Percentiles rank a stretch among this genome's conserved stretches.
These are phyloP conservation scores for Xanthoconium purpureum DNA, from an alignment of 768 basidiomycete species.

Conservation along the genomic window DNA sequence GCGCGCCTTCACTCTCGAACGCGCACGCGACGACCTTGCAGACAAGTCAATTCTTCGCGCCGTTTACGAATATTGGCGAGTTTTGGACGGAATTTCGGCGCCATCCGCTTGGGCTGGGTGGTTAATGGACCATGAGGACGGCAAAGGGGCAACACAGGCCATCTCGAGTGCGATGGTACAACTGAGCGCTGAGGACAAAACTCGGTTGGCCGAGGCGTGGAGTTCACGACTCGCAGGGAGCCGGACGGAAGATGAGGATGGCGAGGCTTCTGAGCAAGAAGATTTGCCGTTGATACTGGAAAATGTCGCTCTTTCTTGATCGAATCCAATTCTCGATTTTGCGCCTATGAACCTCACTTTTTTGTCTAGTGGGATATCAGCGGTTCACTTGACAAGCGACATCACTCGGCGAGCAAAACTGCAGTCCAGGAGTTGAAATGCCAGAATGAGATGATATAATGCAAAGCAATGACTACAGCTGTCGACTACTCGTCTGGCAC, in stretches of 20 bases:
- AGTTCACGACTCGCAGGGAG: slow-evolving; percentile 16
- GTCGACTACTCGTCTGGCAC: slow-evolving; percentile 75
- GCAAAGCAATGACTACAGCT: slow-evolving; percentile 19
- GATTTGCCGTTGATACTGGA: slow-evolving; percentile 17
- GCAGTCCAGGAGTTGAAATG: slow-evolving; percentile 1
- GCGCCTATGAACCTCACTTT: background rate
- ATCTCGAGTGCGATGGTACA: slow-evolving; percentile 34
- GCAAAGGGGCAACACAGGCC: slow-evolving; percentile 38
- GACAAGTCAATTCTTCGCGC: slow-evolving; percentile 18
- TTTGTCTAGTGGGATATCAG: background rate
- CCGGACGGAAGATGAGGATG: slow-evolving; percentile 10
- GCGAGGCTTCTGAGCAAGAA: slow-evolving; percentile 9
- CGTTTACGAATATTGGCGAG: slow-evolving; percentile 45
- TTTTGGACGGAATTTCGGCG: slow-evolving; percentile 37
- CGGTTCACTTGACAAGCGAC: background rate
- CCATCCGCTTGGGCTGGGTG: slow-evolving; percentile 46
- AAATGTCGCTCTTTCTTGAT: background rate
- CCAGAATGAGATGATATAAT: slow-evolving; percentile 11
- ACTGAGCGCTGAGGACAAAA: slow-evolving; percentile 28
- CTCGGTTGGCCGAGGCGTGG: slow-evolving; percentile 38
- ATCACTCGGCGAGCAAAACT: too few relatives aligned
- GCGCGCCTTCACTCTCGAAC: slow-evolving; percentile 37
- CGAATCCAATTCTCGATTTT: background rate
- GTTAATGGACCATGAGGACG: slow-evolving; percentile 41
- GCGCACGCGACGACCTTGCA: slow-evolving; percentile 12